Evolutionary conservation across 225 moss, liverwort and hornwort species (phyloP).

Genomic region (Physcomitrellopsis africana): DNA sequence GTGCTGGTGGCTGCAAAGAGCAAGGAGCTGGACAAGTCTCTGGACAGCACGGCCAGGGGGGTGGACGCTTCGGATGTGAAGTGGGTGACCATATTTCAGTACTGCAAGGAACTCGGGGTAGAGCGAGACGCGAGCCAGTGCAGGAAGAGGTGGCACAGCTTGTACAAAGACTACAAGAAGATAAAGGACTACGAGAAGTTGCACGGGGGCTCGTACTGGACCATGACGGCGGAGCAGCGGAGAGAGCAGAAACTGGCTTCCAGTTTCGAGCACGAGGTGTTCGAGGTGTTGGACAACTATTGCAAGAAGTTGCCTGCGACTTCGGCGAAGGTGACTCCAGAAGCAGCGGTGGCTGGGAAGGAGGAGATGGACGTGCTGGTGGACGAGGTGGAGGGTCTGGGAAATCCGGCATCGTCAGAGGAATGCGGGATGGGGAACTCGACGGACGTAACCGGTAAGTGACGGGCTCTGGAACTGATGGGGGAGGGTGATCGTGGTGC

Average conservation of each 20-base stretch:
- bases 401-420: constrained; percentile 47
- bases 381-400: constrained; percentile 55
- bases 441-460: constrained; percentile 55
- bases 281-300: constrained; percentile 74
- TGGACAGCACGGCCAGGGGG: constrained; percentile 61
- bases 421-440: constrained; percentile 49
- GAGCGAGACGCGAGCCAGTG: constrained; percentile 88
- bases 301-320: constrained; percentile 54
- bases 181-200: constrained; percentile 84
- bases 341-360: constrained; percentile 41
- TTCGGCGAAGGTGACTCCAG: constrained; percentile 43
- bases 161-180: constrained; percentile 94
- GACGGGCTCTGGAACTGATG: neutral
- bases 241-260: constrained; percentile 80
- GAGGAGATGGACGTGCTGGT: constrained; percentile 55
- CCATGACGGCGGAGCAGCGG: constrained; percentile 84
- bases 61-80: constrained; percentile 72
- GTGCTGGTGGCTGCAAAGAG: constrained; percentile 83
- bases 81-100: constrained; percentile 82
- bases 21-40: constrained; percentile 87
- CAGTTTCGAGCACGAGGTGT: constrained; percentile 91
- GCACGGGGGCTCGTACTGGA: constrained; percentile 68
- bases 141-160: constrained; percentile 89
- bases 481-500: no score
- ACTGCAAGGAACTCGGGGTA: constrained; percentile 78